These are phyloP conservation scores for Dioszegia hungarica DNA, from an alignment of 768 basidiomycete genomes.

Conservation along the genomic window DNA sequence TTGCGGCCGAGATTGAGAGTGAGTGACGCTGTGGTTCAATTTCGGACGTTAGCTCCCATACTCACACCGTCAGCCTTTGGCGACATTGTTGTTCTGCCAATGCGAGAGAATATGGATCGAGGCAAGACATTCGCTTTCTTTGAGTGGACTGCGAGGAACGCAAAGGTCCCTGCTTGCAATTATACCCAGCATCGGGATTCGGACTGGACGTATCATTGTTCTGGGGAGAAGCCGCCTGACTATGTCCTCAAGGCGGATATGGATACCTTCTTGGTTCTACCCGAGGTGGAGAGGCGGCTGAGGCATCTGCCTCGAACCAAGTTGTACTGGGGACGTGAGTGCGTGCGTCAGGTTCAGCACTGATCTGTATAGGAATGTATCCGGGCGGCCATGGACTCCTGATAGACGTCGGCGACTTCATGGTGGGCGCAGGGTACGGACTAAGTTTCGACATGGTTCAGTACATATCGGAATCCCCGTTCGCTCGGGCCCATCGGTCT, in stretches of 20 bases:
- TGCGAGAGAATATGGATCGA: slow-evolving; percentile 88
- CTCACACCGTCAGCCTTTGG: no score
- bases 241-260: slow-evolving; percentile 92
- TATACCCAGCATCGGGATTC: neutral
- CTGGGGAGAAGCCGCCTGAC: slow-evolving; percentile 63
- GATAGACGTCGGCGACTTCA: slow-evolving; percentile 55
- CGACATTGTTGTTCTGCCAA: slow-evolving; percentile 60
- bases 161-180: slow-evolving; percentile 70
- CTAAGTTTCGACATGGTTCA: slow-evolving; percentile 80
- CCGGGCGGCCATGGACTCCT: neutral
- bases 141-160: slow-evolving; percentile 83
- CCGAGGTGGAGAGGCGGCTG: slow-evolving; percentile 84
- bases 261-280: slow-evolving; percentile 90
- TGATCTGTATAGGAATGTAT: no score
- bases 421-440: slow-evolving; percentile 91
- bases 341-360: neutral
- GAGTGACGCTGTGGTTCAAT: no score
- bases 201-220: neutral
- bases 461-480: slow-evolving; percentile 74
- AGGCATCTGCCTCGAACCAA: slow-evolving; percentile 65
- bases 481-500: slow-evolving; percentile 61
- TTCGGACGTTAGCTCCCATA: no score
- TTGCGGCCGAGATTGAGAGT: no score
- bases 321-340: slow-evolving; percentile 49
- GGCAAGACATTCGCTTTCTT: slow-evolving; percentile 91